Conservation (phyloP, 345 rosid genomes). For the Lepidium sativum region DNA sequence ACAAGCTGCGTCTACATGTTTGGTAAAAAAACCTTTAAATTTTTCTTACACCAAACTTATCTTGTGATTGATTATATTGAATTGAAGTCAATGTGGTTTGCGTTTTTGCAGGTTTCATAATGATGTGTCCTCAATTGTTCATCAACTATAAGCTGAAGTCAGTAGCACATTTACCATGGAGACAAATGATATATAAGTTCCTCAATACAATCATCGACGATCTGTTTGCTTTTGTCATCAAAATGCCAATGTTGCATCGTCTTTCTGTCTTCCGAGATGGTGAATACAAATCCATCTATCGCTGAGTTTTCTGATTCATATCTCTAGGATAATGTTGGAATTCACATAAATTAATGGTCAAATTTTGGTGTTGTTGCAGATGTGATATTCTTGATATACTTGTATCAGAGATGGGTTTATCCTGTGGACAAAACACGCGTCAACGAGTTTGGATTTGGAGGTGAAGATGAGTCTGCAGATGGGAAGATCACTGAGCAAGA, state of each 20-base stretch:
- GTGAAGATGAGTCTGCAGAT: conserved; percentile 54
- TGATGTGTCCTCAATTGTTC: conserved; percentile 99
- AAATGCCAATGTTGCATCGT: conserved; percentile 90
- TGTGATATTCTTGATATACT: conserved; percentile 71
- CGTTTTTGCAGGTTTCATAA: conserved; percentile 65
- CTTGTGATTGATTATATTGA: background rate
- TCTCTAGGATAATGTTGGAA: background rate
- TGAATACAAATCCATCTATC: conserved; percentile 22
- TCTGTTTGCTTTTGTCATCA: conserved; percentile 95
- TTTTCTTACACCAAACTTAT: background rate
- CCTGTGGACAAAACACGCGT: conserved; percentile 90
- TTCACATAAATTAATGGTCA: background rate
- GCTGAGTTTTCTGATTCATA: background rate
- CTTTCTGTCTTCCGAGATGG: conserved; percentile 98
- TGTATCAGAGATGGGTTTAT: conserved; percentile 88
- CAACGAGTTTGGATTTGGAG: conserved; percentile 95
- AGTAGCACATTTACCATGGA: conserved; percentile 97
- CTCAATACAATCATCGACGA: conserved; percentile 95
- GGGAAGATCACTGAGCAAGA: conserved; percentile 21
- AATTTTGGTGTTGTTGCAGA: conserved; percentile 44
- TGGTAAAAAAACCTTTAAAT: conserved; percentile 41
- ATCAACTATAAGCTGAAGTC: conserved; percentile 94
- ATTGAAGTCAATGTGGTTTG: background rate
- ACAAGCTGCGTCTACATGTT: conserved; percentile 99
- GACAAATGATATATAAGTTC: conserved; percentile 99